These are phyloP conservation scores for Spiromastix sp. DNA, from an alignment of 2,329 filamentous ascomycete species.

Conservation along the genomic window DNA sequence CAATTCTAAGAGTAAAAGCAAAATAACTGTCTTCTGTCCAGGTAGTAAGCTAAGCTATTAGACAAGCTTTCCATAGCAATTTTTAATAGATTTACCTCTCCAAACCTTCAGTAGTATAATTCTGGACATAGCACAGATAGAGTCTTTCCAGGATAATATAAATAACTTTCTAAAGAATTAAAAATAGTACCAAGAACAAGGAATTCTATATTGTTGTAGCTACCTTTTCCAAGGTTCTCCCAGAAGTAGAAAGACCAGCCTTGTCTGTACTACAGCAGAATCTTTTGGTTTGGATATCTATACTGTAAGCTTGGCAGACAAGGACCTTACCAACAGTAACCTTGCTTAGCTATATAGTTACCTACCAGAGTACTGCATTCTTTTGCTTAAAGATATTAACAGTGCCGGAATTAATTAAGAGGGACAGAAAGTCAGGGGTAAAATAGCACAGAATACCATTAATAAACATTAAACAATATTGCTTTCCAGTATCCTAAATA, in stretches of 20 bases:
- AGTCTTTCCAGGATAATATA: background rate
- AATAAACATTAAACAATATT: too few relatives aligned
- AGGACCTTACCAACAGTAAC: constrained; percentile 56
- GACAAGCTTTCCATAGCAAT: background rate
- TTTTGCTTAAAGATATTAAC: constrained; percentile 67
- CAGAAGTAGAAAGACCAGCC: constrained; percentile 66
- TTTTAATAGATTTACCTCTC: background rate
- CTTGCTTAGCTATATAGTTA: constrained; percentile 54
- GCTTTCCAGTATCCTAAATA: constrained; percentile 58
- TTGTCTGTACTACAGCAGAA: constrained; percentile 59
- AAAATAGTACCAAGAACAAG: constrained; percentile 71
- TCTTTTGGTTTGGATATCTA: constrained; percentile 62
- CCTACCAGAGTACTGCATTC: constrained; percentile 59
- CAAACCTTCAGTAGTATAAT: background rate
- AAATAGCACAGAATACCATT: constrained; percentile 6
- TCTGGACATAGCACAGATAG: background rate
- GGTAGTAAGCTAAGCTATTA: background rate
- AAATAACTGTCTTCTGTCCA: background rate
- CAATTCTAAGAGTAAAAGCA: background rate
- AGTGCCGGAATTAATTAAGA: constrained; percentile 49
- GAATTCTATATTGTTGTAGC: constrained; percentile 75
- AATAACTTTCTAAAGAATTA: background rate
- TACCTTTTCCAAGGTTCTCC: constrained; percentile 74
- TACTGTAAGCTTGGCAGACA: constrained; percentile 59
- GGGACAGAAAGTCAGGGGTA: constrained; percentile 5